Percentiles rank a stretch among this genome's conserved stretches.
phyloP scores from a whole-genome alignment of 345 rosid species.

The Heritiera littoralis region DNA sequence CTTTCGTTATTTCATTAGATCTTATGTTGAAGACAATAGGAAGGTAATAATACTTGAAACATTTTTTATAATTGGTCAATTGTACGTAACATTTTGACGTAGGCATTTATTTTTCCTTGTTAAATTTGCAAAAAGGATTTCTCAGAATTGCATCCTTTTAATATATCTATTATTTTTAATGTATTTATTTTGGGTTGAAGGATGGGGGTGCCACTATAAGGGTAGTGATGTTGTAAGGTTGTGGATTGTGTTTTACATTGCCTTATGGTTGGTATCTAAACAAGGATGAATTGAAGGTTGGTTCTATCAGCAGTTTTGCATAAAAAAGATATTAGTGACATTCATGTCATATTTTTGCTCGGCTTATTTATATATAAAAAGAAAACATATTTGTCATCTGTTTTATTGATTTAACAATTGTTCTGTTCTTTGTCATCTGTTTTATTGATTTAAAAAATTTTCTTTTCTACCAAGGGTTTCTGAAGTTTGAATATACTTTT shows the following conservation, averaged over 20 bases:
- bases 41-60: constrained; percentile 42
- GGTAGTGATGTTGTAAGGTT: background rate
- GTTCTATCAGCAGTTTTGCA: background rate
- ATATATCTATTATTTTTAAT: background rate
- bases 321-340: background rate
- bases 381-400: background rate
- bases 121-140: background rate
- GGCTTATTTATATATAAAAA: background rate
- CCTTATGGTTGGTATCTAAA: constrained; percentile 10
- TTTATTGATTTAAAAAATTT: background rate
- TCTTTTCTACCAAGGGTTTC: background rate
- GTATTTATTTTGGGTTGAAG: constrained; percentile 14
- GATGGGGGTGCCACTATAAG: background rate
- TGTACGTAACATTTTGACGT: background rate
- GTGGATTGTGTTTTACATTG: background rate
- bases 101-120: background rate
- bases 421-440: background rate
- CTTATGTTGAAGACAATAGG: constrained; percentile 77
- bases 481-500: background rate
- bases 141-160: background rate
- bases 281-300: background rate
- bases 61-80: background rate
- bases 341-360: background rate
- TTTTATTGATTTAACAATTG: background rate
- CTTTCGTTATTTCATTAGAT: constrained; percentile 58